phyloP scores from a whole-genome alignment of 2,329 filamentous ascomycete species.

The Endoconidiophora laricicola region DNA sequence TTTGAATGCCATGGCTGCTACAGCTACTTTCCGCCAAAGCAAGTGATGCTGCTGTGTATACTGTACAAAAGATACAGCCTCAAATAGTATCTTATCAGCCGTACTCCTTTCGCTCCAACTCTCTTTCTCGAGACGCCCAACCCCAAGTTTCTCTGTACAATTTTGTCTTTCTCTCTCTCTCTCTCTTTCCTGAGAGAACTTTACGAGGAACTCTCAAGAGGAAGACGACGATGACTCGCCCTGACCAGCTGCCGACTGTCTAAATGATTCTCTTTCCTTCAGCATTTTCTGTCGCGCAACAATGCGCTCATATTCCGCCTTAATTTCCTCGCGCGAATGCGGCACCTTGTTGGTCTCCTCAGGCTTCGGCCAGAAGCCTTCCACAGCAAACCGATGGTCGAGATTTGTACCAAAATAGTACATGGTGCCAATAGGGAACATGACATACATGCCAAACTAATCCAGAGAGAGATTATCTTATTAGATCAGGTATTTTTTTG shows the following conservation, averaged over 20 bases:
- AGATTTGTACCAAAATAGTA: slow-evolving; percentile 99
- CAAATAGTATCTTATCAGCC: not conserved
- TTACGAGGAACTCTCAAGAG: no score
- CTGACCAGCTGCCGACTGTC: slow-evolving; percentile 16
- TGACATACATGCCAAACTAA: slow-evolving; percentile 95
- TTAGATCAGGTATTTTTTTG: not conserved
- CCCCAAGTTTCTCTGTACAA: not conserved
- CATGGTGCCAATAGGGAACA: slow-evolving; percentile 98
- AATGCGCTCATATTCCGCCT: slow-evolving; percentile 60
- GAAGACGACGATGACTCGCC: slow-evolving; percentile 12
- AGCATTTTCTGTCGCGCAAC: slow-evolving; percentile 53
- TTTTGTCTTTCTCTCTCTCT: not conserved
- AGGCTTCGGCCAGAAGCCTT: slow-evolving; percentile 82
- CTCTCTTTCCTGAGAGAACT: not conserved
- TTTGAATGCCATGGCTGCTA: no score
- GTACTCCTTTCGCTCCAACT: not conserved
- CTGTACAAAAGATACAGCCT: no score
- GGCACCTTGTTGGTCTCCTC: slow-evolving; percentile 64
- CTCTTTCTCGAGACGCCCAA: not conserved
- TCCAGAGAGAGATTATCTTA: not conserved
- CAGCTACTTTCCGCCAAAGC: no score
- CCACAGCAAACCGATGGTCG: slow-evolving; percentile 74
- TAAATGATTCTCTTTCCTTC: slow-evolving; percentile 37
- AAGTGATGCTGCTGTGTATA: no score
- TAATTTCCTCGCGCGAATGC: slow-evolving; percentile 65